Base-by-base conservation (phyloP, 1,139 yeast species). In the Pichiaceae sp. region DNA sequence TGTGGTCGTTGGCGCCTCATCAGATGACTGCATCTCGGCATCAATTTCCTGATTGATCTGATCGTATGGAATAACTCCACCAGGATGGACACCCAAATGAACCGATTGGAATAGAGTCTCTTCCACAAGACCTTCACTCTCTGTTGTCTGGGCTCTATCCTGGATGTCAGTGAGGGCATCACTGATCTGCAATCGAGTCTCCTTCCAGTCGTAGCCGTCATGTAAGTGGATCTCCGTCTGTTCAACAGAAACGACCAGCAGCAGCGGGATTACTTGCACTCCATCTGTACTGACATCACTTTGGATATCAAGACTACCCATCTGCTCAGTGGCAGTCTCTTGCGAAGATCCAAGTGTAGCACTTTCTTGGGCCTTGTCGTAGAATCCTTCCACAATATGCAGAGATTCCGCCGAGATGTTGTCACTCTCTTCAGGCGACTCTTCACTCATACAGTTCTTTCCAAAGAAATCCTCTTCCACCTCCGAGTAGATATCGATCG, bases 181-280 rank as follows among this genome's bases (percentile, higher is more conserved):
- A 17, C 69, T 64, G 20, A 91, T 79, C 0, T 76, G 68, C 30
- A 66, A 68, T 42, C 95, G 67, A 0, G 97, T 86, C 34, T 75
- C 75, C 40, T 72, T 72, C 95, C 97, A 87, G 54, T 91, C 98
- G 52, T 79, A 91, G 0, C 99, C 99, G 61, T 91, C 98, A 54
- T 74, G 78, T 29, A 91, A 59, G 41, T 72, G 76, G 42, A 91
- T 60, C 3, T 58, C 58, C 0, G 68, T 56, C 33, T 64, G 66
- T 4, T 66, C 53, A 8, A 70, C 49, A 39, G 63, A 64, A 4
- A 57, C 28, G 14, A 39, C 33, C 1, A 56, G 23, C 1, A 38
- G 28, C 39, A 58, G 29, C 8, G 61, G 63, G 14, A 46, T 46
- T 1, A 42, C 38, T 16, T 17, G 54, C 11, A 24, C 24, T 6